These are phyloP conservation scores for Pinus tabuliformis DNA, from an alignment of 75 land plant genomes.

Conservation along the genomic window DNA sequence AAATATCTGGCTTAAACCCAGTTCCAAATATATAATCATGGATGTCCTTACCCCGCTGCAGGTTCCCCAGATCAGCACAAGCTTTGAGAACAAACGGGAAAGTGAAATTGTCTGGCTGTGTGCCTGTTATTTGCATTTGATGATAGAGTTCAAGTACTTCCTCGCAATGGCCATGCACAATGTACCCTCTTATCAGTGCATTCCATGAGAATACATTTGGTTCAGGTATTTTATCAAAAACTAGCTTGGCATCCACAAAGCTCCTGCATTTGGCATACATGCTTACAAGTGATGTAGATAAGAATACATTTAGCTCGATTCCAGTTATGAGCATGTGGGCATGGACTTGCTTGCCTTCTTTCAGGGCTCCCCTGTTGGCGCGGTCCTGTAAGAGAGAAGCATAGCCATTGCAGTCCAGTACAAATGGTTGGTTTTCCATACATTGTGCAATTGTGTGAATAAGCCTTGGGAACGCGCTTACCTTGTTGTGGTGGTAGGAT, in stretches of 20 bases:
- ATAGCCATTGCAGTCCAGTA: too few relatives aligned
- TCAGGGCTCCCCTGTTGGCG: background rate
- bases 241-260: background rate
- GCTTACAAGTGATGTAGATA: conserved; percentile 4
- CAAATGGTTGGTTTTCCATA: too few relatives aligned
- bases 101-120: conserved; percentile 40
- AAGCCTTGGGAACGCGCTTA: too few relatives aligned
- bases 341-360: background rate
- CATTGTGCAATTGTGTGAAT: too few relatives aligned
- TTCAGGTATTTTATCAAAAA: conserved; percentile 15
- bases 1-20: conserved; percentile 37
- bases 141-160: conserved; percentile 31
- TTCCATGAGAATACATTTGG: conserved; percentile 10
- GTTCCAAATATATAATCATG: conserved; percentile 34
- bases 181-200: conserved; percentile 9
- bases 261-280: background rate
- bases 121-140: conserved; percentile 5
- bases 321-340: background rate
- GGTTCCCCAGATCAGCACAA: conserved; percentile 15
- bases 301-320: background rate
- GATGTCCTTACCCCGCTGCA: conserved; percentile 22
- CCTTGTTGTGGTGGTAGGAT: too few relatives aligned
- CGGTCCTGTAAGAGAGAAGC: background rate
- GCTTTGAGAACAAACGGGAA: conserved; percentile 46
- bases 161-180: conserved; percentile 17